phyloP scores from a whole-genome alignment of 768 basidiomycete genomes.

The Leccinum variicolor region DNA sequence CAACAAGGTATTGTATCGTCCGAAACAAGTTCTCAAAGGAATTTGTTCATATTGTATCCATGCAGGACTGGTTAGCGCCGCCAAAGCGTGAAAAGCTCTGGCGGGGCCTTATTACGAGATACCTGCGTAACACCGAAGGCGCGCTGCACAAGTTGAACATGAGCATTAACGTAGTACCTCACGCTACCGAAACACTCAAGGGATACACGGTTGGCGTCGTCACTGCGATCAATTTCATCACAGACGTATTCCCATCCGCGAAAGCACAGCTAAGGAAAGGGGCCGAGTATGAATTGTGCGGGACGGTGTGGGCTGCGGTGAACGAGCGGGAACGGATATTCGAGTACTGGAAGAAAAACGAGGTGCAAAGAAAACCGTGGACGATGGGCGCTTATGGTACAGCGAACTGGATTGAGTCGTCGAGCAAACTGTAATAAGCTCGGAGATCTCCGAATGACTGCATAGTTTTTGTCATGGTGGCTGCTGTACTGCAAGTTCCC shows the following conservation, averaged over 20 bases:
- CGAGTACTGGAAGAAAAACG: conserved; percentile 17
- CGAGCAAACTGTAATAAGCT: neutral
- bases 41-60: neutral
- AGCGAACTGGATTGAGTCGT: conserved; percentile 20
- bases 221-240: conserved; percentile 21
- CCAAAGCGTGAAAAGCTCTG: conserved; percentile 22
- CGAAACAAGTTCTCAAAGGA: neutral
- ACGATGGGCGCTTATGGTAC: conserved; percentile 9
- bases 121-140: conserved; percentile 21
- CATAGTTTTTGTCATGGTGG: conserved; percentile 49
- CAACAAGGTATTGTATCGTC: conserved; percentile 8
- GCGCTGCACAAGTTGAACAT: conserved; percentile 14
- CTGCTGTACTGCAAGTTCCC: conserved; percentile 34
- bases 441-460: conserved; percentile 42
- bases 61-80: conserved; percentile 21
- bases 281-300: conserved; percentile 20
- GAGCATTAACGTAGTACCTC: conserved; percentile 10
- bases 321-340: conserved; percentile 7
- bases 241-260: conserved; percentile 19
- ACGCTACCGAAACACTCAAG: conserved; percentile 8
- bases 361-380: conserved; percentile 11
- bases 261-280: conserved; percentile 8
- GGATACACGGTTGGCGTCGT: conserved; percentile 16
- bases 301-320: conserved; percentile 21
- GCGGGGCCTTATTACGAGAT: conserved; percentile 15